Conservation (phyloP, 2,329 filamentous ascomycete species). For the Thelonectria rubi region DNA sequence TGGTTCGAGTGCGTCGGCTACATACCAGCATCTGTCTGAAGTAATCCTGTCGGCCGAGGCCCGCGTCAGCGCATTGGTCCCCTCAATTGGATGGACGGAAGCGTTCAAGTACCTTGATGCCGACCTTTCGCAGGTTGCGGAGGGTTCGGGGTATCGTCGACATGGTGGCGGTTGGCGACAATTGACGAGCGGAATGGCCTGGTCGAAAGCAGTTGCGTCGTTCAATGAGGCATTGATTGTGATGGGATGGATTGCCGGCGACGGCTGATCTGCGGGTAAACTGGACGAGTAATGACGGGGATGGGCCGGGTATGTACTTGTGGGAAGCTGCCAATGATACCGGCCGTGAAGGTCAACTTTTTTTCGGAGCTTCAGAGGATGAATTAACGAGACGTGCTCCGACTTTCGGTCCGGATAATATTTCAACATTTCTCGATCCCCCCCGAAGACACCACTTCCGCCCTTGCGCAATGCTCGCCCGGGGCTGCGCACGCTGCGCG, state of each 20-base stretch:
- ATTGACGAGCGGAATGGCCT: slow-evolving; percentile 26
- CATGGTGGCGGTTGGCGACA: slow-evolving; percentile 67
- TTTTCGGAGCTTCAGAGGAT: slow-evolving; percentile 27
- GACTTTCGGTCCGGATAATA: slow-evolving; percentile 4
- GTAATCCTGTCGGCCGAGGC: slow-evolving; percentile 71
- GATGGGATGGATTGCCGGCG: slow-evolving; percentile 34
- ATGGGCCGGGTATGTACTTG: not conserved
- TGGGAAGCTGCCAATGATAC: slow-evolving; percentile 34
- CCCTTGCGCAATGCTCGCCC: slow-evolving; percentile 46
- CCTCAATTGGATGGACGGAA: slow-evolving; percentile 3
- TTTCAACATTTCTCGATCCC: not conserved
- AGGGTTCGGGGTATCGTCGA: slow-evolving; percentile 90
- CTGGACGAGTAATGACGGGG: not conserved
- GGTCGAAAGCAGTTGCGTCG: slow-evolving; percentile 20
- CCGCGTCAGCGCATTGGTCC: slow-evolving; percentile 31
- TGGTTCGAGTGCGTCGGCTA: slow-evolving; percentile 43
- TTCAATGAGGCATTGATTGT: slow-evolving; percentile 31
- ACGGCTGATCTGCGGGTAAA: slow-evolving; percentile 46
- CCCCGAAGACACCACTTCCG: slow-evolving; percentile 1
- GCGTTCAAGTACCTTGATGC: slow-evolving; percentile 75
- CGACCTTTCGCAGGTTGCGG: slow-evolving; percentile 86
- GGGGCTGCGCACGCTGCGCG: slow-evolving; percentile 47
- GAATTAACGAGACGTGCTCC: slow-evolving; percentile 3
- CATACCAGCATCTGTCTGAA: slow-evolving; percentile 92
- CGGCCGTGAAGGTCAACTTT: slow-evolving; percentile 28